Conservation (phyloP, 257 asterid genomes). For the Apocynum venetum region DNA sequence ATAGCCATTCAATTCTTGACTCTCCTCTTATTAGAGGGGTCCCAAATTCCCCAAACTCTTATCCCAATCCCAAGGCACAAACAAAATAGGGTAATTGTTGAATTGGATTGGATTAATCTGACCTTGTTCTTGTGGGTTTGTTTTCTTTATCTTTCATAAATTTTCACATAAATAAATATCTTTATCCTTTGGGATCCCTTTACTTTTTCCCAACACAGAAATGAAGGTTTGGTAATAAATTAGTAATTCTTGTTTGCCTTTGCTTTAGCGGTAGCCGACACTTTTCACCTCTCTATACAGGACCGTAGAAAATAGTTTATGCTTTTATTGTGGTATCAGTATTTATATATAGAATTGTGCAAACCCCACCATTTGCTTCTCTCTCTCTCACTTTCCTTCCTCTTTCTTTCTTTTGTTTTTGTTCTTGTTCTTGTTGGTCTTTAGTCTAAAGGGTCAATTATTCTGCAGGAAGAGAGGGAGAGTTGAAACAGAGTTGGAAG, state of each 20-base stretch:
- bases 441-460: constrained; percentile 33
- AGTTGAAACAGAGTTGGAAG: constrained; percentile 24
- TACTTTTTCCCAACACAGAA: not conserved
- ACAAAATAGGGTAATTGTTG: not conserved
- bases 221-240: constrained; percentile 5
- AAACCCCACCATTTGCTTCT: constrained; percentile 20
- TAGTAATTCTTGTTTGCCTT: constrained; percentile 1
- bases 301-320: constrained; percentile 1
- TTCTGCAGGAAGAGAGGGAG: constrained; percentile 26
- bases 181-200: not conserved
- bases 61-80: constrained; percentile 22
- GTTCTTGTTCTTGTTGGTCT: constrained; percentile 14
- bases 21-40: constrained; percentile 3
- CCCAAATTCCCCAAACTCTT: constrained; percentile 12
- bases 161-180: not conserved
- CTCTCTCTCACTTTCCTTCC: constrained; percentile 18
- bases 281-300: constrained; percentile 40
- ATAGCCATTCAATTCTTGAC: not conserved
- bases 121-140: constrained; percentile 1
- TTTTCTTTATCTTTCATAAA: not conserved
- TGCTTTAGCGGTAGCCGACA: constrained; percentile 26
- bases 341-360: constrained; percentile 5
- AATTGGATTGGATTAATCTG: constrained; percentile 2
- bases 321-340: not conserved
- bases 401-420: constrained; percentile 10